Base-by-base conservation (phyloP, 371 early-diverging fungal genomes). In the Syncephalastrum sp. region DNA sequence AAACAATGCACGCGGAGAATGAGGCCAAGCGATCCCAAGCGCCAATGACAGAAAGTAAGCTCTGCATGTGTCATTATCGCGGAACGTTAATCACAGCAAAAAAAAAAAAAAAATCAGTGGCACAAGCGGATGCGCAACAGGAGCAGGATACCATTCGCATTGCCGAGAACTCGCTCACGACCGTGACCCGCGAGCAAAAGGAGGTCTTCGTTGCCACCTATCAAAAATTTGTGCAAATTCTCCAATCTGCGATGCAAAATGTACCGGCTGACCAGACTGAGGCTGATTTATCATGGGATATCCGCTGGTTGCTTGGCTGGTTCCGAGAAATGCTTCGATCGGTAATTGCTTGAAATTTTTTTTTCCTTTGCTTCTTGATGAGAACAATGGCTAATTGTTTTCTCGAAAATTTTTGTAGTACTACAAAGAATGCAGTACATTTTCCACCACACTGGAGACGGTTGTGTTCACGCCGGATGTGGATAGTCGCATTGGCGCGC, bases 231-330 rank as follows among this genome's bases (percentile, higher is more conserved):
- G 82, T 81, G 2, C 75, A 73, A 14, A 65, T 83, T 8, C 69
- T 93, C 15, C 70, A 77, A 55, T 67, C 70, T 0, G 56, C 71
- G 29, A 53, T 87, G 24, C 50, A 59, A 25, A 65, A 61, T 16
- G 69, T 81, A 15, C 67, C 74, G 4, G 62, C 74, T n/a, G 60
- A 65, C 5, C 69, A 80, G 29, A 53, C 71, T 5, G 77, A 80
- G 59, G 78, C 75, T 8, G 74, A 75, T 16, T 50, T 72, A 3
- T 71, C 80, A 29, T 78, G 79, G 51, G 77, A 76, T 41, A 86
- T 82, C 67, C 79, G 88, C 60, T 94, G 91, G 90, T 78, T 89
- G 6, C 65, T 81, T 66, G 93, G 95, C 19, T 87, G 90, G 81
- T 92, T 88, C 76, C 82, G 85, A 65, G 91, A 92, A 64, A 79